Base-by-base conservation (phyloP, 2,329 filamentous ascomycete genomes). In the Cryphonectria naterciae region DNA sequence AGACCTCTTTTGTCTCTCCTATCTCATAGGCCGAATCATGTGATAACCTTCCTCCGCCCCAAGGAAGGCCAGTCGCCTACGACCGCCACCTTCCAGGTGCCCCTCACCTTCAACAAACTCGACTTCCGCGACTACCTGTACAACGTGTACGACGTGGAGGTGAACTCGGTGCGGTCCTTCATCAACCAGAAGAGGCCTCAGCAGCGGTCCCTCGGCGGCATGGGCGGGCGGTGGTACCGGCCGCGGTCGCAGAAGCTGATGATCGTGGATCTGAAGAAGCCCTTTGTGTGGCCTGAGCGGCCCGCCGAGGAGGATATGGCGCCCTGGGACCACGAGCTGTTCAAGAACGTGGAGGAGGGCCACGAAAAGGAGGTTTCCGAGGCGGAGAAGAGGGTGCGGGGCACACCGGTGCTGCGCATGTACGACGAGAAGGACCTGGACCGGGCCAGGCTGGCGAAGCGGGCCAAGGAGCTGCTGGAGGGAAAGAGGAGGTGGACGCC, bases 121-220 rank as follows among this genome's bases (percentile, higher is more conserved):
- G 96, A 99, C 81, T 84, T 99, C 58, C 93, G 94, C 81, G 95
- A 98, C 84, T 99, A 98, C 85, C 91, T 99, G 73, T 93, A 89
- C 84, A 91, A 97, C 81, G 88, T 88, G 60, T 99, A 99, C 86
- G 86, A 88, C 72, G 91, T 98, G 73, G 87, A 91, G 74, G 89
- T 91, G 68, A 84, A 89, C 67, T 86, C 86, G 75, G 90, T 98
- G 73, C 92, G 95, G 73, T 94, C 93, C 68, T 95, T 89, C 78
- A 88, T 98, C 78, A 90, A 93, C 77, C 89, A 91, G 81, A 86
- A 89, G 79, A 88, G 80, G 72, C 81, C 82, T 22, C 86, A 87
- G 70, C 87, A 88, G 49, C 87, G 87, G 70, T 87, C 85, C 74
- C 83, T 84, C 73, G 77, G 75, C 76, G 75, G 79, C 80, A 72